Percentiles rank a stretch among this genome's conserved stretches.
Conservation (phyloP, 2,329 filamentous ascomycete species). For the Aphanocladium album region DNA sequence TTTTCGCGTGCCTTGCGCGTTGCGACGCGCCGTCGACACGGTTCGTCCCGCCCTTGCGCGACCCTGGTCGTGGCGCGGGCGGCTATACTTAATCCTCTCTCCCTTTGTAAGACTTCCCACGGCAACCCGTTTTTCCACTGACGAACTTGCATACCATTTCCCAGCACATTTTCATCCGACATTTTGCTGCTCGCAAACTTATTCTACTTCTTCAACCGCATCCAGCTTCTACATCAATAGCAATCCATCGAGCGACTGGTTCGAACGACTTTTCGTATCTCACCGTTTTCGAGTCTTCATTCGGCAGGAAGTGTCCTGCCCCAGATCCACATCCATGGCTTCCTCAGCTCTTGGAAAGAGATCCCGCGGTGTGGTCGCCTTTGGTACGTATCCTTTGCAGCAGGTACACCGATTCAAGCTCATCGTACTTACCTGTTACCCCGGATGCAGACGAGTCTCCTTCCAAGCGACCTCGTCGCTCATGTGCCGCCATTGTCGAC, state of each 20-base stretch:
- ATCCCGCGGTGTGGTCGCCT: conserved; percentile 16
- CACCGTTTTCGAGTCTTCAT: not conserved
- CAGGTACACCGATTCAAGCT: not conserved
- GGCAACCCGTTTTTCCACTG: not conserved
- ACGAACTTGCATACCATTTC: not conserved
- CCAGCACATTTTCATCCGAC: not conserved
- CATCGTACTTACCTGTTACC: conserved; percentile 5
- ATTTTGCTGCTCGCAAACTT: not conserved
- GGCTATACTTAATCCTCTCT: conserved; percentile 14
- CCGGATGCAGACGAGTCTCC: conserved; percentile 26
- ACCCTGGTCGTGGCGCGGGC: conserved; percentile 19
- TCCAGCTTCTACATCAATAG: not conserved
- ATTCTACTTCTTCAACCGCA: not conserved
- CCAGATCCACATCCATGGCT: conserved; percentile 17
- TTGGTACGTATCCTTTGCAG: conserved; percentile 16
- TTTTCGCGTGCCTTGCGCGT: conserved; percentile 24
- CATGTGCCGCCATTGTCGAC: conserved; percentile 32
- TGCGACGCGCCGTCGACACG: conserved; percentile 23
- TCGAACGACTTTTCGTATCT: no score
- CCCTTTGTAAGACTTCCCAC: not conserved
- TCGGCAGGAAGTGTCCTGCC: conserved; percentile 8
- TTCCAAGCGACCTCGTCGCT: conserved; percentile 42
- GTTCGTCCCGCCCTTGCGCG: conserved; percentile 9
- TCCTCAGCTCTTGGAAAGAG: conserved; percentile 21
- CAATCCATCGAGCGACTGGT: no score